Percentiles rank a stretch among this genome's conserved stretches.
Evolutionary conservation across 2,329 filamentous ascomycete genomes (phyloP).

Genomic region (Rosellinia necatrix): DNA sequence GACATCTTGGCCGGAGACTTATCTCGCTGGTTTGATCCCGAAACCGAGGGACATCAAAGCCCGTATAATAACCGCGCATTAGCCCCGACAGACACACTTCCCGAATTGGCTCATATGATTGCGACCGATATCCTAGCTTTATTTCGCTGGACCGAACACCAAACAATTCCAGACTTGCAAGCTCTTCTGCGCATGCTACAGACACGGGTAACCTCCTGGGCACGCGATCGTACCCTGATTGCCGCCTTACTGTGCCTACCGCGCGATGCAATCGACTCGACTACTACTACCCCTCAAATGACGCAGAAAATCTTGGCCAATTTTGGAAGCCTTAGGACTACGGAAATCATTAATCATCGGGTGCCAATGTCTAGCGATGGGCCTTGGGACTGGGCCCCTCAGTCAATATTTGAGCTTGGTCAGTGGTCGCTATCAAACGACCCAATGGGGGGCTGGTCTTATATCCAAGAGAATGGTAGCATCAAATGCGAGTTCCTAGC

Average conservation of each 20-base stretch:
- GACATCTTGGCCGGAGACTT: not conserved
- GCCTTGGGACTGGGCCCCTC: too few relatives aligned
- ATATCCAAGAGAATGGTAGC: slow-evolving; percentile 12
- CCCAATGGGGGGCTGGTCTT: slow-evolving; percentile 19
- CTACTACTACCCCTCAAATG: too few relatives aligned
- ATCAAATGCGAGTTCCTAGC: slow-evolving; percentile 18
- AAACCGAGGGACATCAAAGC: not conserved
- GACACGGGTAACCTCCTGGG: slow-evolving; percentile 18
- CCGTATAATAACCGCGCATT: slow-evolving; percentile 8
- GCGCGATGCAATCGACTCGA: too few relatives aligned
- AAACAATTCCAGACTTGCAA: slow-evolving; percentile 13
- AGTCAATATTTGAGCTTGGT: slow-evolving; percentile 6
- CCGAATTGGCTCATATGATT: slow-evolving; percentile 14
- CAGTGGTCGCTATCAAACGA: slow-evolving; percentile 17
- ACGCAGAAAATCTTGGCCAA: too few relatives aligned
- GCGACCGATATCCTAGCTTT: slow-evolving; percentile 15
- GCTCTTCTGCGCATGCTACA: slow-evolving; percentile 17
- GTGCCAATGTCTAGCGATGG: too few relatives aligned
- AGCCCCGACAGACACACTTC: slow-evolving; percentile 7
- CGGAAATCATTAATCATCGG: too few relatives aligned
- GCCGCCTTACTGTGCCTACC: slow-evolving; percentile 15
- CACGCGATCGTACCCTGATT: slow-evolving; percentile 14
- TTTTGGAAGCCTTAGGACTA: too few relatives aligned
- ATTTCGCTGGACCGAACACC: slow-evolving; percentile 15
- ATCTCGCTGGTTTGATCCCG: slow-evolving; percentile 3